A percentile compares a stretch with the other conserved stretches of the same genome.
These are phyloP conservation scores for Ilex paraguariensis DNA, from an alignment of 305 asterid genomes.

Conservation along the genomic window DNA sequence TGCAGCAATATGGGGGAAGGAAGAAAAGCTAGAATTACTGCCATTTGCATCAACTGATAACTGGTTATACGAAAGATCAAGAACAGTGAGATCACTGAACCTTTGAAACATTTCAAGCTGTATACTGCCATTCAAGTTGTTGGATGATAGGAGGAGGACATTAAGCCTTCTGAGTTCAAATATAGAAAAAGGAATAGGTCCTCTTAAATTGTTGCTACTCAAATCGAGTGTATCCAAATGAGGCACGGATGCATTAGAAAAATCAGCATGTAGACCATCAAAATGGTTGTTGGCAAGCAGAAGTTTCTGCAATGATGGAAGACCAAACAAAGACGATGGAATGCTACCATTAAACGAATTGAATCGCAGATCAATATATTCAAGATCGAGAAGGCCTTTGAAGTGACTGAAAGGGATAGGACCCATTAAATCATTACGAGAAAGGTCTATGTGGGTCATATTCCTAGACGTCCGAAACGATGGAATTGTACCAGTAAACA, in stretches of 20 bases:
- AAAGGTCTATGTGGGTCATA: background rate
- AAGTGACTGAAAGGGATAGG: constrained; percentile 38
- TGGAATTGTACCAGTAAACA: constrained; percentile 13
- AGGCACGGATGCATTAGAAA: constrained; percentile 17
- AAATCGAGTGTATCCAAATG: constrained; percentile 23
- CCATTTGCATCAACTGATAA: constrained; percentile 7
- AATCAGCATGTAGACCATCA: constrained; percentile 27
- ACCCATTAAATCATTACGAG: constrained; percentile 25
- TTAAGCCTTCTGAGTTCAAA: constrained; percentile 34
- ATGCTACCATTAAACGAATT: constrained; percentile 40
- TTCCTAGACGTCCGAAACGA: constrained; percentile 6
- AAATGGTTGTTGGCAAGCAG: constrained; percentile 49
- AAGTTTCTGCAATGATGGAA: constrained; percentile 41
- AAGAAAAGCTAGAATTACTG: background rate
- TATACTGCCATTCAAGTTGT: constrained; percentile 33
- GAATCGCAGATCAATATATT: constrained; percentile 22
- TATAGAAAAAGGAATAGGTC: constrained; percentile 45
- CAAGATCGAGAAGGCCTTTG: constrained; percentile 38
- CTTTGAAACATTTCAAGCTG: constrained; percentile 22
- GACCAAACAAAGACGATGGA: constrained; percentile 41
- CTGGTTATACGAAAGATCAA: constrained; percentile 53
- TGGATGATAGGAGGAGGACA: constrained; percentile 31
- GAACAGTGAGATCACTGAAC: constrained; percentile 17
- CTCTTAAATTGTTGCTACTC: constrained; percentile 38
- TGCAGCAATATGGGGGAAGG: background rate